A percentile compares a stretch with the other conserved stretches of the same genome.
phyloP scores from a whole-genome alignment of 73 alveolate species.

The Paramecium tetraurelia region DNA sequence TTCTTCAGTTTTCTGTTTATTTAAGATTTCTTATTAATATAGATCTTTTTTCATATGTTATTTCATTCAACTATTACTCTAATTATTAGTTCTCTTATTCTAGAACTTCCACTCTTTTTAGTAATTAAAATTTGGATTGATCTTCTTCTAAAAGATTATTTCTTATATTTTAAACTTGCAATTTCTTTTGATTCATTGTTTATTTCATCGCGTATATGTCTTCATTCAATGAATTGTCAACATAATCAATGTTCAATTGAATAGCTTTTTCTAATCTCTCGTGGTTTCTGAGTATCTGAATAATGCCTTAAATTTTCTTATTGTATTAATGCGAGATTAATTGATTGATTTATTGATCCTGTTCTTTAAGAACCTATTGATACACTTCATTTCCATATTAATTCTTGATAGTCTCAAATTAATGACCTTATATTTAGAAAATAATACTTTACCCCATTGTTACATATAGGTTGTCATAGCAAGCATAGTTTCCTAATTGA shows the following conservation, averaged over 20 bases:
- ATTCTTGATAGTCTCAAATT: background rate
- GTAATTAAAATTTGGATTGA: background rate
- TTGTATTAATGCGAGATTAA: background rate
- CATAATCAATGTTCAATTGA: background rate
- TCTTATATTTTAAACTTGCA: background rate
- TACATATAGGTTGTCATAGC: background rate
- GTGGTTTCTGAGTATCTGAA: background rate
- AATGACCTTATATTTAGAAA: background rate
- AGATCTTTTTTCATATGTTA: background rate
- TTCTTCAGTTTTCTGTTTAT: constrained; percentile 16
- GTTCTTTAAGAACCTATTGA: background rate
- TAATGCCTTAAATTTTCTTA: background rate
- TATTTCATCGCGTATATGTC: background rate
- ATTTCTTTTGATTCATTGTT: background rate
- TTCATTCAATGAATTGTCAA: background rate
- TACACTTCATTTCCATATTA: background rate
- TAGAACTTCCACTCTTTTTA: background rate
- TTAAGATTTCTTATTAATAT: background rate
- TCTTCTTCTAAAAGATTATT: background rate
- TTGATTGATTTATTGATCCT: background rate
- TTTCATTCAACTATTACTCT: background rate
- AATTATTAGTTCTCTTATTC: background rate
- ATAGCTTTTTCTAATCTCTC: constrained; percentile 15
- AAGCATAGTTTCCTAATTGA: background rate
- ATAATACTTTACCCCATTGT: constrained; percentile 6